Conservation (phyloP, 495 filamentous ascomycete genomes). For the Aspergillus sclerotiicarbonarius region DNA sequence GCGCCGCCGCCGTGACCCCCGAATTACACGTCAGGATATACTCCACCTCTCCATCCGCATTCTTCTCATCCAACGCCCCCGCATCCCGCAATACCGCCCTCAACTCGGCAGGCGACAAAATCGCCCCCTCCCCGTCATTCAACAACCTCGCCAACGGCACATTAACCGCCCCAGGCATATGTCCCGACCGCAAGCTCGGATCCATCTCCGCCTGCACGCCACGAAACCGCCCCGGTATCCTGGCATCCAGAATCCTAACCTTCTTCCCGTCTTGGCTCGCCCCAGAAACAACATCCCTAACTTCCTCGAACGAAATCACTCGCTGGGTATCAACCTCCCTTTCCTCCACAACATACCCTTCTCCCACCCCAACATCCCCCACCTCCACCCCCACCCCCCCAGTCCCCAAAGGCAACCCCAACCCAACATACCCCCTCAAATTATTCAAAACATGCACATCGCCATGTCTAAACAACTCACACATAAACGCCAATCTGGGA, state of each 20-base stretch:
- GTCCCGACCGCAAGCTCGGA: constrained; percentile 22
- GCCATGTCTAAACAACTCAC: constrained; percentile 24
- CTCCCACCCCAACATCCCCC: too few species aligned
- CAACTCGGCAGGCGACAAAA: constrained; percentile 17
- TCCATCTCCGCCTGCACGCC: constrained; percentile 13
- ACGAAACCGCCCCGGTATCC: constrained; percentile 21
- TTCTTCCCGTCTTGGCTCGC: not conserved
- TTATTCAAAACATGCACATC: constrained; percentile 35
- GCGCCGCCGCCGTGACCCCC: constrained; percentile 30
- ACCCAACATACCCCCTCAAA: constrained; percentile 24
- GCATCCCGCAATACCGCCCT: constrained; percentile 19
- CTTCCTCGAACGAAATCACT: constrained; percentile 25
- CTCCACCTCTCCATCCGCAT: constrained; percentile 2
- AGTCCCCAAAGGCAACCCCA: constrained; percentile 11
- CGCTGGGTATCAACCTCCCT: not conserved
- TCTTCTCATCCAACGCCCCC: constrained; percentile 13
- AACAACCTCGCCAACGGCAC: constrained; percentile 28
- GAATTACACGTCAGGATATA: constrained; percentile 35
- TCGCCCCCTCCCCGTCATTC: constrained; percentile 11
- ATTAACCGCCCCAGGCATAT: constrained; percentile 32
- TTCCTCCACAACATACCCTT: too few species aligned
- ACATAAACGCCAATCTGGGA: constrained; percentile 33
- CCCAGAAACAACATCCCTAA: constrained; percentile 12
- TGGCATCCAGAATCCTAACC: constrained; percentile 24
- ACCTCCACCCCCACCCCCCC: not conserved